Evolutionary conservation across 2,329 filamentous ascomycete species (phyloP), one percentile per base, ranked within the genome.

Genomic region (Aspergillus terreus): DNA sequence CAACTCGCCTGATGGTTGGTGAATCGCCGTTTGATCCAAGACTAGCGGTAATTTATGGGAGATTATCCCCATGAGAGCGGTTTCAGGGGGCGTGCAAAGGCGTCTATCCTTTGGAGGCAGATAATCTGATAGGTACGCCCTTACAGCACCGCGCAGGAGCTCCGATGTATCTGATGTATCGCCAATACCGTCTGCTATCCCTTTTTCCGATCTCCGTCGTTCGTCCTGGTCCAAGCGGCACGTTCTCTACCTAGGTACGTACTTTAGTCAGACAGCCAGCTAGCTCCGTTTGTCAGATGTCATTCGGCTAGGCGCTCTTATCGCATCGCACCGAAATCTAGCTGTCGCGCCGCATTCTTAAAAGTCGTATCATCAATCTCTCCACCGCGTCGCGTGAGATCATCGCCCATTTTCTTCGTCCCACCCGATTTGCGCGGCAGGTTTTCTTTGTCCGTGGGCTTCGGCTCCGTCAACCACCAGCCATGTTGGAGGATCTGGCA

Each of bases 391-490:
- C 88, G 81, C 73, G 89, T 91, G 46, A 96, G 74, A 70, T 96
- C 92, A 53, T 88, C 87, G 0, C 83, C 91, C 75, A 94, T 83
- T 70, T 88, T 88, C 62, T 88, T 83, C 53, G 85, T 78, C 6
- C 86, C 88, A 0, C 83, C 86, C 4, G 81, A 80, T 68, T 92
- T 94, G 58, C 81, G 82, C 1, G 94, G 94, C 47, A 99, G 76
- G 63, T 94, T 84, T 65, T 89, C 82, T 63, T 91, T 91, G 55
- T 81, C 82, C 2, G 90, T 95, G 2, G 94, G 92, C 60, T 84
- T 83, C 0, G 94, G 94, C 33, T 94, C 87, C 21, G 82, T 82
- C 38, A 82, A 82, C 90, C 92, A 99, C 85, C 90, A 99, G 44
- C 80, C 76, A 69, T 97, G 92, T 67, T 85, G 79, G 50, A 99